Evolutionary conservation across 2,329 filamentous ascomycete genomes (phyloP).

Genomic region (Alternaria atra): DNA sequence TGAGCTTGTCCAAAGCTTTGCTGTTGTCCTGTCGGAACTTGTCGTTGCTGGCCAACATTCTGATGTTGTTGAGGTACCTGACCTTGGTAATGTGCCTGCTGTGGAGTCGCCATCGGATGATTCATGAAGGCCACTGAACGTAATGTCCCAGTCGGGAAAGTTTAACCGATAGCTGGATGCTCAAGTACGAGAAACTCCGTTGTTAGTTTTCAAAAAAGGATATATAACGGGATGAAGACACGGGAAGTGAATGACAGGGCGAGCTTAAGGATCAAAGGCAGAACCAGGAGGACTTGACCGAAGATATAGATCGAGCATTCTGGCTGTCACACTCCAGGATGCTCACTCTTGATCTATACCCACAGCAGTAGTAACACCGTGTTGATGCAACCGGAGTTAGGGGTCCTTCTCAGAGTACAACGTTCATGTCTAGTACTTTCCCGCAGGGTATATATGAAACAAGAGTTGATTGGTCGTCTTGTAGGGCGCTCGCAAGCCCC

Average conservation of each 20-base stretch:
- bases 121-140: constrained; percentile 14
- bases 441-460: constrained; percentile 11
- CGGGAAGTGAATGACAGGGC: constrained; percentile 14
- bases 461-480: constrained; percentile 21
- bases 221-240: background rate
- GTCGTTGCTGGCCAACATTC: constrained; percentile 23
- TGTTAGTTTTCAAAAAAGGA: background rate
- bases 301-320: constrained; percentile 22
- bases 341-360: constrained; percentile 10
- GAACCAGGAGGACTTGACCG: constrained; percentile 19
- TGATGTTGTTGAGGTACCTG: constrained; percentile 24
- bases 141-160: background rate
- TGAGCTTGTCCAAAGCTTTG: constrained; percentile 14
- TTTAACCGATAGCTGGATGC: background rate
- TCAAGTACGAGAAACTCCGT: background rate
- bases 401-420: constrained; percentile 16
- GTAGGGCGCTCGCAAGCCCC: constrained; percentile 25
- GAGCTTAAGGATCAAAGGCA: constrained; percentile 19
- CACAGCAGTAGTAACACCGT: constrained; percentile 20
- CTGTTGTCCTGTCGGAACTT: constrained; percentile 19
- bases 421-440: constrained; percentile 8
- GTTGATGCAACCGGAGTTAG: constrained; percentile 19
- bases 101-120: constrained; percentile 19
- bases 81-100: constrained; percentile 18
- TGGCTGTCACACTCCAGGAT: constrained; percentile 14